These are phyloP conservation scores for Verbena officinalis DNA, from an alignment of 257 asterid species.

Conservation along the genomic window DNA sequence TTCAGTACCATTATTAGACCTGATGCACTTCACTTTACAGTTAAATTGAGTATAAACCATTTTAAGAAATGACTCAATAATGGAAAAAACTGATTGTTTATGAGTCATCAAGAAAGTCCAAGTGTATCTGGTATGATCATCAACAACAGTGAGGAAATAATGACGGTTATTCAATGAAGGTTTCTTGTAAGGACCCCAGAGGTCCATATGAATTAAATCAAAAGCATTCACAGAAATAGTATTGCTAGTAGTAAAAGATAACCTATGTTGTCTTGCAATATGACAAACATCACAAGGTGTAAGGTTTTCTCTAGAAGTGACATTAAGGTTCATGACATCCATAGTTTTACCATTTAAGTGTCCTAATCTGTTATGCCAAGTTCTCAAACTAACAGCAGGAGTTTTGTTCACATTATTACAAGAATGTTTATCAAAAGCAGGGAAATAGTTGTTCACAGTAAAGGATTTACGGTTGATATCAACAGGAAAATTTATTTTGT, in stretches of 20 bases:
- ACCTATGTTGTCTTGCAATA: not conserved
- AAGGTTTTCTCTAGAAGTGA: too few species aligned
- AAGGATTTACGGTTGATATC: too few species aligned
- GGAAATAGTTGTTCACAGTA: too few species aligned
- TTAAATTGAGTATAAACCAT: not conserved
- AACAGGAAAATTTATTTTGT: too few species aligned
- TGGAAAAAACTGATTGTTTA: not conserved
- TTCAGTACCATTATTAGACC: not conserved
- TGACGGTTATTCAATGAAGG: not conserved
- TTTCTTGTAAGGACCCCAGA: not conserved
- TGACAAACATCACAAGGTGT: not conserved
- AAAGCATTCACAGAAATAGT: not conserved
- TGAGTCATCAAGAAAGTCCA: not conserved
- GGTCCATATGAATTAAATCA: not conserved
- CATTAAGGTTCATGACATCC: too few species aligned
- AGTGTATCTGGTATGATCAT: not conserved
- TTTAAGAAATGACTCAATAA: not conserved
- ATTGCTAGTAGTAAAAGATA: not conserved
- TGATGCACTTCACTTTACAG: not conserved
- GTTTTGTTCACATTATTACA: too few species aligned
- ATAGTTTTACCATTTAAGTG: too few species aligned
- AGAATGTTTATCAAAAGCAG: not conserved
- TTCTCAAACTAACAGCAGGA: not conserved
- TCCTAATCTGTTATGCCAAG: not conserved
- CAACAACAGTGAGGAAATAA: not conserved